Conservation (phyloP, 306 rosid genomes). For the Lathyrus oleraceus region DNA sequence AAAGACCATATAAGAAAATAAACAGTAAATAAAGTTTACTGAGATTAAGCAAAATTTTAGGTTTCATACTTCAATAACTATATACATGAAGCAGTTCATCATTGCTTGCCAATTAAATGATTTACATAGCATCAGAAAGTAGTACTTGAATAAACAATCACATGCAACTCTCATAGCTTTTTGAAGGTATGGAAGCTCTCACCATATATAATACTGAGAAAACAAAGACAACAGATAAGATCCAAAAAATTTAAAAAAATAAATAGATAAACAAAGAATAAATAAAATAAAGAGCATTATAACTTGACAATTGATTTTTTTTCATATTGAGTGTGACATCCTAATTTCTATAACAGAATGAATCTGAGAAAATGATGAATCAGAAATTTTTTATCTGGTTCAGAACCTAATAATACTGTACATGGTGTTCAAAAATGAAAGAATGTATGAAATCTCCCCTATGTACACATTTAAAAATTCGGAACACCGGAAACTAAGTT, state of each 20-base stretch:
- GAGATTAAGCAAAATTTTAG: slow-evolving; percentile 17
- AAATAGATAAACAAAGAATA: background rate
- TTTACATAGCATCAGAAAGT: slow-evolving; percentile 20
- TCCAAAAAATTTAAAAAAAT: slow-evolving; percentile 12
- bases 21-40: slow-evolving; percentile 12
- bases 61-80: background rate
- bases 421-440: slow-evolving; percentile 19
- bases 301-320: slow-evolving; percentile 22
- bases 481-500: slow-evolving; percentile 40
- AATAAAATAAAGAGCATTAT: slow-evolving; percentile 6
- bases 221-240: background rate
- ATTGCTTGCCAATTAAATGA: slow-evolving; percentile 14
- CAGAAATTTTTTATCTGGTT: slow-evolving; percentile 10
- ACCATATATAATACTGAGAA: background rate
- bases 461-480: slow-evolving; percentile 34
- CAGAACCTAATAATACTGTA: slow-evolving; percentile 44
- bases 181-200: background rate
- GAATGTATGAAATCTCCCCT: slow-evolving; percentile 1
- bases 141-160: slow-evolving; percentile 27
- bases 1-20: slow-evolving; percentile 1
- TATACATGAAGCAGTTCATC: slow-evolving; percentile 3
- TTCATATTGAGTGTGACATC: slow-evolving; percentile 33
- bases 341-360: slow-evolving; percentile 29
- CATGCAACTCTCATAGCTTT: slow-evolving; percentile 5
- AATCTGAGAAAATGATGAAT: slow-evolving; percentile 8